phyloP scores from a whole-genome alignment of 225 moss, liverwort and hornwort species.

The Neckera pumila region DNA sequence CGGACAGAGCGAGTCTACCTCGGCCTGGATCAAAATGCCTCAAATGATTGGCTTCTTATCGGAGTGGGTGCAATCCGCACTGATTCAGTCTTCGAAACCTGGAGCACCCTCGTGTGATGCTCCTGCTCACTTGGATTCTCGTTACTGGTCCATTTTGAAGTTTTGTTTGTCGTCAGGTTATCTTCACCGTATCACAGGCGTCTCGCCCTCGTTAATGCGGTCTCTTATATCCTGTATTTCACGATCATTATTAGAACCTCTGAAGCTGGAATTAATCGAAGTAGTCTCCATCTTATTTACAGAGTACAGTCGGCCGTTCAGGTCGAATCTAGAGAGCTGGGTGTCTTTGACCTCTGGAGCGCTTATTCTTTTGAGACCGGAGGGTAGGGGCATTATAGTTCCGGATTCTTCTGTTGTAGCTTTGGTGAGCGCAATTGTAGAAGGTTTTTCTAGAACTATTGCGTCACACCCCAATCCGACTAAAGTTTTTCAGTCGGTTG shows the following conservation, averaged over 20 bases:
- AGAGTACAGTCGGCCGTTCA: slow-evolving; percentile 66
- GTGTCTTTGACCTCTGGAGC: slow-evolving; percentile 55
- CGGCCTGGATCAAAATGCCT: slow-evolving; percentile 48
- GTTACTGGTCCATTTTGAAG: slow-evolving; percentile 65
- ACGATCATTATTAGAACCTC: not conserved
- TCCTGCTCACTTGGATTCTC: slow-evolving; percentile 57
- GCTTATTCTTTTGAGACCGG: slow-evolving; percentile 23
- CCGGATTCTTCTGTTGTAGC: not conserved
- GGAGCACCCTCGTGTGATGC: slow-evolving; percentile 2
- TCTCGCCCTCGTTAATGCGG: slow-evolving; percentile 66
- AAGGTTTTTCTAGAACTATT: slow-evolving; percentile 70
- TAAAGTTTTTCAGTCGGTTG: slow-evolving; percentile 60
- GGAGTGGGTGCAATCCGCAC: slow-evolving; percentile 80
- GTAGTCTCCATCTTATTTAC: slow-evolving; percentile 35
- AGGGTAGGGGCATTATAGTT: not conserved
- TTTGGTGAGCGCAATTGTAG: slow-evolving; percentile 34
- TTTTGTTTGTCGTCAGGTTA: slow-evolving; percentile 61
- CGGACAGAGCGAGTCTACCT: not conserved
- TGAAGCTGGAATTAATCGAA: slow-evolving; percentile 24
- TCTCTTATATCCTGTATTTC: slow-evolving; percentile 33
- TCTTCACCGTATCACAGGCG: slow-evolving; percentile 43
- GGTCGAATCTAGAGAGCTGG: slow-evolving; percentile 84
- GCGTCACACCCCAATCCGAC: slow-evolving; percentile 59
- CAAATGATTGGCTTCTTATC: slow-evolving; percentile 71
- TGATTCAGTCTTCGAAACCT: slow-evolving; percentile 60